A percentile compares a stretch with the other conserved stretches of the same genome.
Conservation (phyloP, 139 green algal species). For the Volvox africanus region DNA sequence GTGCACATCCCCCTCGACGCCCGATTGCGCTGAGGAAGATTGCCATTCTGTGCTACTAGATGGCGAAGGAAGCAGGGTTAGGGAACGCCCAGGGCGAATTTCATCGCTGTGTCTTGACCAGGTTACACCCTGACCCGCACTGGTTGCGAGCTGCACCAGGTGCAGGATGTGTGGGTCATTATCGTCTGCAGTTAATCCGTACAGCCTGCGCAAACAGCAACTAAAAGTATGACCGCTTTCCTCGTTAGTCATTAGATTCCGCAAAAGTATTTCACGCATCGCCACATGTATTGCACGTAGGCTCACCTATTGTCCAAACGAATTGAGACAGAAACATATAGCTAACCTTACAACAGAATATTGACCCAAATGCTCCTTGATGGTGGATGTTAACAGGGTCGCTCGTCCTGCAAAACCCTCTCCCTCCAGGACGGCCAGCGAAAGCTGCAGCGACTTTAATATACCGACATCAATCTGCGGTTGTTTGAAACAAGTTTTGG, state of each 20-base stretch:
- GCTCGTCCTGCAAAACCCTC: background rate
- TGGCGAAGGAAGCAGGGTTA: background rate
- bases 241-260: background rate
- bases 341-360: background rate
- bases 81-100: background rate
- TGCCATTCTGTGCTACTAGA: background rate
- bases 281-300: background rate
- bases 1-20: background rate
- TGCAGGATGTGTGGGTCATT: background rate
- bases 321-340: background rate
- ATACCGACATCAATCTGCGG: too few relatives aligned
- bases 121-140: background rate
- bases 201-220: background rate
- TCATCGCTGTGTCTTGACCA: background rate
- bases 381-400: background rate
- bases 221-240: background rate
- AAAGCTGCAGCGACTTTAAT: background rate
- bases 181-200: background rate
- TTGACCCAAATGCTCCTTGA: background rate
- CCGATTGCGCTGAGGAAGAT: background rate
- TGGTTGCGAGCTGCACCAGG: background rate
- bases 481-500: too few relatives aligned
- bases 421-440: background rate
- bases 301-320: background rate
- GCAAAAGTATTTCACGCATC: background rate